Evolutionary conservation across 176 grass and related monocot genomes (phyloP), one percentile per base, ranked within the genome.

Genomic region (Cenchrus fungigraminus): DNA sequence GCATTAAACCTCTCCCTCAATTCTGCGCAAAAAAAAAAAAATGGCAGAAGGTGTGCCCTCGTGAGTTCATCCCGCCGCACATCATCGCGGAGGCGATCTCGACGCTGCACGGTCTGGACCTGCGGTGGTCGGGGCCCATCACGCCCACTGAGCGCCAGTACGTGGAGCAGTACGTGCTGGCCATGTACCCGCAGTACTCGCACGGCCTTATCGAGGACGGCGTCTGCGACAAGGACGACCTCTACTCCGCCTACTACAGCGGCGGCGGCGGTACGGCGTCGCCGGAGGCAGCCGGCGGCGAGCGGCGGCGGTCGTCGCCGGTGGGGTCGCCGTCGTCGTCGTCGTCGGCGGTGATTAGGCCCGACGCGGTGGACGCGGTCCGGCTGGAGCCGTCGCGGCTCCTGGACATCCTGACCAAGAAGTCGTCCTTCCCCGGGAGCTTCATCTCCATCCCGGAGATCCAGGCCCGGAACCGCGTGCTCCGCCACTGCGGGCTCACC

Each of bases 141-240:
- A 94, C 92, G 15, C 87, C 84, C 20, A 87, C 22, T 31, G 92
- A 94, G 87, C 87, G 88, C 44, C 80, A 74, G 16, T 94, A 94
- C 43, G 92, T 94, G 42, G 89, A 89, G 81, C 84, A 94, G 68
- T 91, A 94, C 58, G 89, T 94, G 58, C 64, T 85, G 61, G 87
- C 89, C n/a, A 94, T 85, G 68, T 94, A 94, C 78, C 92, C 92
- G 7, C 92, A 94, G 79, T 94, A 94, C 87, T 94, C 89, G 1
- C 87, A 94, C 56, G 92, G 92, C 6, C 92, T 94, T 67, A 85
- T 91, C 55, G 78, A 91, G 79, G 87, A 91, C 40, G 86, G 25
- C 57, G 47, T 71, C 71, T 69, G 77, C 44, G 86, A 94, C 81
- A 91, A 89, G 80, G 87, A 86, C 44, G 86, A 94, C 59, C 80